Conservation (phyloP, 31 red algal species). For the Porphyra umbilicalis region DNA sequence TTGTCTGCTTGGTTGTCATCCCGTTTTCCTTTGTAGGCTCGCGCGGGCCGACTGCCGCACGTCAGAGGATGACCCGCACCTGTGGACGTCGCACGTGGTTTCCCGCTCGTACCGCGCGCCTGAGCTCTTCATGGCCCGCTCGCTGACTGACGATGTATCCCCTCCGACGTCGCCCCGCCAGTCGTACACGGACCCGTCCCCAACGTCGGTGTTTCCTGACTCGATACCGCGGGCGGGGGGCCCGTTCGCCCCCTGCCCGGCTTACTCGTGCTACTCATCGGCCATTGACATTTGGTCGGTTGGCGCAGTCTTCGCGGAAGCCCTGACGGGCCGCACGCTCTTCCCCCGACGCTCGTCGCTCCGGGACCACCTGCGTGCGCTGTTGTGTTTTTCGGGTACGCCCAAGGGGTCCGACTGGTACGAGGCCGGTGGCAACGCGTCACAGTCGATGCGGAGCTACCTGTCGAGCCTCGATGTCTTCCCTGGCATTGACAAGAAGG, state of each 20-base stretch:
- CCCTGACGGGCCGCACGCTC: conserved; percentile 6
- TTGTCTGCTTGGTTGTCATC: no score
- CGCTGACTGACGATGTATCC: neutral
- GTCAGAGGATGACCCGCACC: neutral
- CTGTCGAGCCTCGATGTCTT: neutral
- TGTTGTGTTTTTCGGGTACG: neutral
- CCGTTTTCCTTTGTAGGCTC: neutral
- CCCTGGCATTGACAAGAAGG: neutral
- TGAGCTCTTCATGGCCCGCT: conserved; percentile 12
- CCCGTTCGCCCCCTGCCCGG: neutral
- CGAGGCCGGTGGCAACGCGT: neutral
- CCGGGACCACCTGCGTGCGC: neutral
- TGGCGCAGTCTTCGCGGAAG: conserved; percentile 22
- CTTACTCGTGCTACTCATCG: conserved; percentile 8
- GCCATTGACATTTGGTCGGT: conserved; percentile 37
- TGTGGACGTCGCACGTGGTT: conserved; percentile 20
- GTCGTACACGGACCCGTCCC: neutral
- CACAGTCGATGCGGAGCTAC: neutral
- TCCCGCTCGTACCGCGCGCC: conserved; percentile 33
- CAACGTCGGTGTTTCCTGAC: neutral
- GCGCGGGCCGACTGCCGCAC: conserved; percentile 5
- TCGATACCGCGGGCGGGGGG: neutral
- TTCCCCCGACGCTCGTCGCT: neutral
- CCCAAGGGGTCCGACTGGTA: neutral
- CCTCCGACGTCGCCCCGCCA: neutral